phyloP scores from a whole-genome alignment of 139 green algal species.

The Tetratostichococcus sp. region DNA sequence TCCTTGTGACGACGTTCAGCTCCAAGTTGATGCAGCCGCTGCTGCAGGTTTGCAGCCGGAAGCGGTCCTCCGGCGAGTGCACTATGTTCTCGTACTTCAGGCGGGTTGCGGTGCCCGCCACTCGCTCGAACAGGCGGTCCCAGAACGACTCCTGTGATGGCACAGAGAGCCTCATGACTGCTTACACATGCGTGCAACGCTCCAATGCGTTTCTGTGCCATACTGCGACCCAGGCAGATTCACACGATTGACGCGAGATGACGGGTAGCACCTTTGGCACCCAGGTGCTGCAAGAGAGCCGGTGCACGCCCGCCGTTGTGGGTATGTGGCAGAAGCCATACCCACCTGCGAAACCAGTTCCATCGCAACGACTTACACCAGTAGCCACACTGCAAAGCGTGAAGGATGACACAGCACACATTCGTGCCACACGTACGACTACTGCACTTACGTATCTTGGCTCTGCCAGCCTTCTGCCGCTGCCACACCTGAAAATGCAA shows the following conservation, averaged over 20 bases:
- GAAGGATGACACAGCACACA: no score
- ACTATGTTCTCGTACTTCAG: constrained; percentile 67
- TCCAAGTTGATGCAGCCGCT: constrained; percentile 55
- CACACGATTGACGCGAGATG: neutral
- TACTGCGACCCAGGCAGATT: no score
- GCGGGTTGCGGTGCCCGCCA: constrained; percentile 45
- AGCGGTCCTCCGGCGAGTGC: constrained; percentile 63
- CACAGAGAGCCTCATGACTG: no score
- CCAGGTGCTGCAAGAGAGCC: constrained; percentile 68
- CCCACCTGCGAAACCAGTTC: constrained; percentile 35
- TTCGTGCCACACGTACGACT: no score
- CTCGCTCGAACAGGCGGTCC: constrained; percentile 65
- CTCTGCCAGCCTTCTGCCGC: constrained; percentile 59
- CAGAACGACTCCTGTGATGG: constrained; percentile 25
- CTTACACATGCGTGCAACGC: no score
- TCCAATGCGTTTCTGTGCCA: no score
- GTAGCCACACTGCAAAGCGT: no score
- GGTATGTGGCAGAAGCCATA: constrained; percentile 80
- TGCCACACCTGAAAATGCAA: constrained; percentile 78
- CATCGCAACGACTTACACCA: neutral
- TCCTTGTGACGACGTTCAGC: constrained; percentile 31
- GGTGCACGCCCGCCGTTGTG: constrained; percentile 54
- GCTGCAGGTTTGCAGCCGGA: constrained; percentile 57
- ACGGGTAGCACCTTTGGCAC: constrained; percentile 57
- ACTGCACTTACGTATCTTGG: constrained; percentile 56